A percentile compares a stretch with the other conserved stretches of the same genome.
phyloP scores from a whole-genome alignment of 805 yeast species.

The Cyberlindnera nakhonratchasimensis region DNA sequence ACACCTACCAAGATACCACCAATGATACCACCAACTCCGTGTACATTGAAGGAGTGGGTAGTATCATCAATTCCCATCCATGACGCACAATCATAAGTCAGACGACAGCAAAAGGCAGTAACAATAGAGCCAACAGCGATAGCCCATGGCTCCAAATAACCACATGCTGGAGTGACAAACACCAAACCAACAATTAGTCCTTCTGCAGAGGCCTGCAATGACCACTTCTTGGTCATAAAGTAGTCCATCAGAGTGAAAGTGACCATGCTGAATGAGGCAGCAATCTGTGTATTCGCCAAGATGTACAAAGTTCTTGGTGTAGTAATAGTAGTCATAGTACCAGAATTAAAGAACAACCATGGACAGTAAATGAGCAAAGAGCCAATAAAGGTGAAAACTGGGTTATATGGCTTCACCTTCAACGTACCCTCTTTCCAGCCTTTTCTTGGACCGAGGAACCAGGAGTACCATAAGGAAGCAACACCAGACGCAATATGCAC shows the following conservation, averaged over 20 bases:
- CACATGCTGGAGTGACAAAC: slow-evolving; percentile 97
- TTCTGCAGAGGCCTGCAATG: slow-evolving; percentile 88
- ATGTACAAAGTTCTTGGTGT: slow-evolving; percentile 83
- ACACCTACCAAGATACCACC: slow-evolving; percentile 83
- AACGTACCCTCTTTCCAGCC: slow-evolving; percentile 31
- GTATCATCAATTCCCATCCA: slow-evolving; percentile 83
- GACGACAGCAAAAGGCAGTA: slow-evolving; percentile 81
- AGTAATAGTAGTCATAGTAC: slow-evolving; percentile 71
- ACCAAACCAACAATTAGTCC: slow-evolving; percentile 94
- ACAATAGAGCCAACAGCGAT: slow-evolving; percentile 77
- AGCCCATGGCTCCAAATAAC: slow-evolving; percentile 89
- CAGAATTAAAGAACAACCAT: slow-evolving; percentile 96
- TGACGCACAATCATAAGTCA: slow-evolving; percentile 78
- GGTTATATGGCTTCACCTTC: slow-evolving; percentile 86
- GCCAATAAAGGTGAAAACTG: slow-evolving; percentile 84
- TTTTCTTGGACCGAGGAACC: slow-evolving; percentile 76
- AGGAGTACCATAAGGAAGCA: slow-evolving; percentile 80
- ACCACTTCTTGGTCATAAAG: slow-evolving; percentile 81
- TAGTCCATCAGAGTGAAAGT: slow-evolving; percentile 88
- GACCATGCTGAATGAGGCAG: slow-evolving; percentile 85
- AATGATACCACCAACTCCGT: slow-evolving; percentile 92
- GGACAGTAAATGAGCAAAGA: slow-evolving; percentile 86
- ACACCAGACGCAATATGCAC: slow-evolving; percentile 92
- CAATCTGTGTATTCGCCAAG: slow-evolving; percentile 83
- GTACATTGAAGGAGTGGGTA: slow-evolving; percentile 91